Evolutionary conservation across 2,329 filamentous ascomycete species (phyloP), one percentile per base, ranked within the genome.

Genomic region (Fusarium sp.): DNA sequence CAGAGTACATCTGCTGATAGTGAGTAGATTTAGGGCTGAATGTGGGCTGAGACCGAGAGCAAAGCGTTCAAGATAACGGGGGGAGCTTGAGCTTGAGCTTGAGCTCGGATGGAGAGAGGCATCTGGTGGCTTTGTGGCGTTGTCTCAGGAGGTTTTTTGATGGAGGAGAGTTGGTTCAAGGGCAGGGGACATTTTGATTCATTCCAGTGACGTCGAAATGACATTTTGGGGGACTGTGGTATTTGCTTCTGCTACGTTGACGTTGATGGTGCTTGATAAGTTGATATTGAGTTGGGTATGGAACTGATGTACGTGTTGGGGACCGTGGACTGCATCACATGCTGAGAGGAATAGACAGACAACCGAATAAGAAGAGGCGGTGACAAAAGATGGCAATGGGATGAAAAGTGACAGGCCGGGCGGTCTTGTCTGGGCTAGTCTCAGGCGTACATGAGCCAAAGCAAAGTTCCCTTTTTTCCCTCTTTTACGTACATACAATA

Each of bases 151-250:
- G 52, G 57, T 59, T 41, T 28, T 51, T 34, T 19, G 19, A 19
- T 19, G 19, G 26, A 35, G 57, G 39, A 36, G 35, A 28, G 11
- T 4, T 34, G 13, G 31, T 39, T n/a, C 9, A 40, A 44, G 29
- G 53, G 51, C 19, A n/a, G 31, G 31, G 22, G 11, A 41, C 24
- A 28, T 29, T 41, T 52, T 26, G 29, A 32, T 28, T 36, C 60
- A 64, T 66, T 58, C 56, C 52, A 54, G 64, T 58, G 45, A 67
- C 52, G 49, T 61, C 31, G 46, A 29, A 32, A 53, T 50, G 47
- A 61, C 31, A 25, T 49, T 44, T 44, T 29, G 36, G 28, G 15
- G 12, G 40, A 43, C 48, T 31, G 32, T 34, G 28, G 11, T 32
- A 38, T 22, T 11, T 38, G 48, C 19, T 19, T 19, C 3, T 19